Evolutionary conservation across 2,329 filamentous ascomycete species (phyloP).

Genomic region (Mariannaea sp.): DNA sequence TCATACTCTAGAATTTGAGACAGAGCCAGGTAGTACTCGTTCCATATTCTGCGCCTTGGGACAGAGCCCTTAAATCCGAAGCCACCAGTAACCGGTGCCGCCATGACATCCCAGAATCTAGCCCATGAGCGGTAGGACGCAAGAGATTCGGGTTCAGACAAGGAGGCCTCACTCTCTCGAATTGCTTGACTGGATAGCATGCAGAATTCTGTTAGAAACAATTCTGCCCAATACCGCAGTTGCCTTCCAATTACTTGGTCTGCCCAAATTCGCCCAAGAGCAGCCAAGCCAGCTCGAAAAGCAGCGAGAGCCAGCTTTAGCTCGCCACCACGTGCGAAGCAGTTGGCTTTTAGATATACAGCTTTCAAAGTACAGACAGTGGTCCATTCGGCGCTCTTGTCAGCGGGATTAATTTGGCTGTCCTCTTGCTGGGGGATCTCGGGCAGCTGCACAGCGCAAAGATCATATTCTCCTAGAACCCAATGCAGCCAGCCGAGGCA

Average conservation of each 20-base stretch:
- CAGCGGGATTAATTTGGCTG: conserved; percentile 57
- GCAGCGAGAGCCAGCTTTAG: conserved; percentile 65
- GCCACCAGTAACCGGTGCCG: conserved; percentile 55
- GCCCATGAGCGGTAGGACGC: conserved; percentile 70
- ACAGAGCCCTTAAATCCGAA: conserved; percentile 63
- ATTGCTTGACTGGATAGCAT: conserved; percentile 67
- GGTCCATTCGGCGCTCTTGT: conserved; percentile 72
- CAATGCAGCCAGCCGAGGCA: conserved; percentile 87
- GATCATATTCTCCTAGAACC: conserved; percentile 71
- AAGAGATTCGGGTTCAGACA: conserved; percentile 59
- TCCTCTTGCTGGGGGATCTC: conserved; percentile 62
- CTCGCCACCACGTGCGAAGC: conserved; percentile 55
- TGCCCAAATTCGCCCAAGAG: conserved; percentile 59
- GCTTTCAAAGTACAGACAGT: conserved; percentile 80
- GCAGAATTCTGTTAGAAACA: conserved; percentile 75
- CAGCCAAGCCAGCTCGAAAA: conserved; percentile 69
- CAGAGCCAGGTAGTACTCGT: conserved; percentile 79
- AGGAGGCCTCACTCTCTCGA: conserved; percentile 54
- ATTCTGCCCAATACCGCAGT: conserved; percentile 77
- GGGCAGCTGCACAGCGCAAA: conserved; percentile 61
- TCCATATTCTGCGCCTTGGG: conserved; percentile 75
- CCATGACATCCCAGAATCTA: conserved; percentile 66
- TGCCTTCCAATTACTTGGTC: conserved; percentile 64
- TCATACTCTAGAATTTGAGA: conserved; percentile 75
- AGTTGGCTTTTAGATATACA: conserved; percentile 75